Conservation (phyloP, 108 stramenopile species). For the Nitzschia sp. region DNA sequence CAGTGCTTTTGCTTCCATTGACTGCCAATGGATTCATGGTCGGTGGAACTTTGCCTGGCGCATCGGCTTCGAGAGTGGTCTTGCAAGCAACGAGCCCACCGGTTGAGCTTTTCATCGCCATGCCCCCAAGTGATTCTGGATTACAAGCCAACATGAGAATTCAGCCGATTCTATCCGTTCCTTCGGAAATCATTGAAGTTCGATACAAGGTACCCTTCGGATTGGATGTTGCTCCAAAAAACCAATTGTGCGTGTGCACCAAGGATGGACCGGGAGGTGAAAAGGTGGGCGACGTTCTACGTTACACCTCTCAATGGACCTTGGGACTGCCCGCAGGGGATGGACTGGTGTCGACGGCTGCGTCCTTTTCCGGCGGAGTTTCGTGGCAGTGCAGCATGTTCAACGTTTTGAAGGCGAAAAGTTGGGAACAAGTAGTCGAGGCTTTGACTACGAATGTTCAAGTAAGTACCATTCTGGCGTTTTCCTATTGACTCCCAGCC, state of each 20-base stretch:
- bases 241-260: conserved; percentile 70
- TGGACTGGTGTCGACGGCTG: conserved; percentile 69
- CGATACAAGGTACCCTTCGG: conserved; percentile 78
- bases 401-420: conserved; percentile 70
- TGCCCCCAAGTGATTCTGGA: conserved; percentile 59
- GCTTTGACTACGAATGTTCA: conserved; percentile 69
- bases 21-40: background rate
- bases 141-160: conserved; percentile 62
- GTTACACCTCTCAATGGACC: conserved; percentile 79
- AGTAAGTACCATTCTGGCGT: conserved; percentile 1
- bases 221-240: conserved; percentile 67
- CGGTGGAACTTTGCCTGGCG: background rate
- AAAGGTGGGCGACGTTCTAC: conserved; percentile 69
- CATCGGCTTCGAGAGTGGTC: background rate
- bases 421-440: conserved; percentile 73
- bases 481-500: too few species aligned
- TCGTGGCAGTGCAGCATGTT: conserved; percentile 79
- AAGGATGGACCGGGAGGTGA: conserved; percentile 67
- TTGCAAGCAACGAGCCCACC: background rate
- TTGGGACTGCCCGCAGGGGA: conserved; percentile 82
- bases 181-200: conserved; percentile 71
- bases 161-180: conserved; percentile 49
- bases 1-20: background rate
- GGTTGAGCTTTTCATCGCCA: conserved; percentile 16
- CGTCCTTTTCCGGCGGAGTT: conserved; percentile 67